Conservation (phyloP, 169 alveolate genomes). For the Cryptosporidium muris region DNA sequence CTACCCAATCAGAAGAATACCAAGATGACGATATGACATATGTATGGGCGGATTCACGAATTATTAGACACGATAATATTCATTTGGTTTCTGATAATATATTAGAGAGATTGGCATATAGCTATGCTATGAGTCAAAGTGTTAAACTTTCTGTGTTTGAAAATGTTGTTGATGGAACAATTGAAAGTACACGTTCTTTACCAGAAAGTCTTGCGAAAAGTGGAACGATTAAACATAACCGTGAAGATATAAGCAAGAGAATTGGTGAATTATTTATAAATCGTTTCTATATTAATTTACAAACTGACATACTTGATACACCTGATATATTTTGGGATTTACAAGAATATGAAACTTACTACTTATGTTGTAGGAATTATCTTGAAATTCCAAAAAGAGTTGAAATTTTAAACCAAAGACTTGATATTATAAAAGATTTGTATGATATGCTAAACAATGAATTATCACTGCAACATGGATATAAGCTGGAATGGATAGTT, state of each 20-base stretch:
- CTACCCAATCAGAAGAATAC: conserved; percentile 16
- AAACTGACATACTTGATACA: conserved; percentile 84
- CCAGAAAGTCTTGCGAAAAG: conserved; percentile 85
- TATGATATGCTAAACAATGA: conserved; percentile 86
- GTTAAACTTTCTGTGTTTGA: conserved; percentile 83
- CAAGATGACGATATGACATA: conserved; percentile 77
- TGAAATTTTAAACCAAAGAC: conserved; percentile 82
- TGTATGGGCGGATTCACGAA: conserved; percentile 75
- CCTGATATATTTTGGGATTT: conserved; percentile 88
- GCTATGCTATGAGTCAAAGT: conserved; percentile 86
- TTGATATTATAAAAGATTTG: conserved; percentile 84
- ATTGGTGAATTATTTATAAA: conserved; percentile 85
- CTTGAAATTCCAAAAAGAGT: conserved; percentile 85
- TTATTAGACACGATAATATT: conserved; percentile 80
- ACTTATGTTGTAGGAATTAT: conserved; percentile 80
- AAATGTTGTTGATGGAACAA: conserved; percentile 83
- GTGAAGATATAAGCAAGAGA: conserved; percentile 82
- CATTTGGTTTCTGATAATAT: conserved; percentile 78
- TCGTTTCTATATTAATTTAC: conserved; percentile 83
- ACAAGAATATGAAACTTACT: conserved; percentile 84
- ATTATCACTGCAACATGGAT: conserved; percentile 83
- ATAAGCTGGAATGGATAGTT: conserved; percentile 85
- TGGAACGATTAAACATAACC: conserved; percentile 80
- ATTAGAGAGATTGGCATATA: conserved; percentile 80
- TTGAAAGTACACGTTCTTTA: conserved; percentile 81